Evolutionary conservation across 441 rosid genomes (phyloP).

Genomic region (Gossypium lobatum): DNA sequence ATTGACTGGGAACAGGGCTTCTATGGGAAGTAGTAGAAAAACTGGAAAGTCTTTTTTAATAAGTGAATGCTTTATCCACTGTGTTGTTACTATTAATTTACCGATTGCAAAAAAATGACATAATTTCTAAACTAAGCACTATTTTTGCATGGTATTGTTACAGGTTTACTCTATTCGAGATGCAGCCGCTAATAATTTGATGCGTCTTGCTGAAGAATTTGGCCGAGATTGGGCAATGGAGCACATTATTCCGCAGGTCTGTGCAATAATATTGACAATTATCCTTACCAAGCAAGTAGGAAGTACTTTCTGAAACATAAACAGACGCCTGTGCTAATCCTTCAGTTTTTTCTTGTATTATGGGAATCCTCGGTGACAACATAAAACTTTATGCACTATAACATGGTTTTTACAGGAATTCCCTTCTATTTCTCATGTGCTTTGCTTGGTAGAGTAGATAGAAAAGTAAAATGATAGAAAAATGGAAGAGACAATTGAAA

Average conservation of each 20-base stretch:
- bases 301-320: background rate
- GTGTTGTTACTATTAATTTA: background rate
- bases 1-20: background rate
- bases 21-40: background rate
- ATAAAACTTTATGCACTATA: background rate
- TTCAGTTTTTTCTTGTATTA: background rate
- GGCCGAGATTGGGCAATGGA: constrained; percentile 98
- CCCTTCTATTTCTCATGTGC: background rate
- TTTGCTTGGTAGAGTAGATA: background rate
- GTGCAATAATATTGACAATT: constrained; percentile 7
- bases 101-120: background rate
- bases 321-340: background rate
- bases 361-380: background rate
- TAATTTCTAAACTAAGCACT: background rate
- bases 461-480: background rate
- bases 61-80: background rate
- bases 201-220: constrained; percentile 91
- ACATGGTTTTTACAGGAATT: background rate
- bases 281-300: background rate
- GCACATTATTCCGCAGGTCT: constrained; percentile 50
- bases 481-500: background rate
- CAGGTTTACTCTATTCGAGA: constrained; percentile 92
- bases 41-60: background rate
- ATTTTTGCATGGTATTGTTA: constrained; percentile 14
- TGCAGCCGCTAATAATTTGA: constrained; percentile 88